Evolutionary conservation across 306 rosid species (phyloP).

Genomic region (Pyrus communis): DNA sequence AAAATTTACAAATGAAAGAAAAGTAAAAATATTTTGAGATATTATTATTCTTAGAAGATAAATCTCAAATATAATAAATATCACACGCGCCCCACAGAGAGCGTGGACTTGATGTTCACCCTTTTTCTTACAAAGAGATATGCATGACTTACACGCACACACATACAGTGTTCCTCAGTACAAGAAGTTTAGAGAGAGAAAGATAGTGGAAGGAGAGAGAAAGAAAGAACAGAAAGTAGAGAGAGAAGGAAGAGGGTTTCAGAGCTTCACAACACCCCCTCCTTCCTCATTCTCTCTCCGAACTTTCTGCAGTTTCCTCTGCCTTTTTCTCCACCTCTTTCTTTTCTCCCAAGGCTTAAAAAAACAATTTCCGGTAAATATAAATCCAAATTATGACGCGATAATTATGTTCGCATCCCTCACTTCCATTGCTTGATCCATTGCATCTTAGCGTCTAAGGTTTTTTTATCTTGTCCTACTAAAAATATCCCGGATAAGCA

Average conservation of each 20-base stretch:
- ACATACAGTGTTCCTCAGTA: not conserved
- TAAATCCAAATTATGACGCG: conserved; percentile 27
- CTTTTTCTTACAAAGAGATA: conserved; percentile 4
- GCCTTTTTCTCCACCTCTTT: conserved; percentile 19
- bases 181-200: not conserved
- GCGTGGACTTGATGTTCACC: conserved; percentile 19
- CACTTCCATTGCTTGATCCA: conserved; percentile 19
- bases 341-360: conserved; percentile 18
- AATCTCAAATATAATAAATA: rapidly evolving
- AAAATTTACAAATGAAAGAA: not conserved
- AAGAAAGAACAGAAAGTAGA: not conserved
- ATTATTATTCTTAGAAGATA: not conserved
- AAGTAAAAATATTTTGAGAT: not conserved
- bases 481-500: not conserved
- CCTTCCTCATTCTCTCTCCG: not conserved
- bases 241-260: not conserved
- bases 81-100: conserved; percentile 13
- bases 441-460: conserved; percentile 52
- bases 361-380: not conserved
- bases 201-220: not conserved
- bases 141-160: conserved; percentile 26
- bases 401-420: conserved; percentile 23
- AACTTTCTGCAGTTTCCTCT: conserved; percentile 23
- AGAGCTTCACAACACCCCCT: conserved; percentile 18
- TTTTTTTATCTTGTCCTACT: conserved; percentile 1